Evolutionary conservation across 305 asterid species (phyloP), one percentile per base, ranked within the genome.

Genomic region (Fraxinus floribunda): DNA sequence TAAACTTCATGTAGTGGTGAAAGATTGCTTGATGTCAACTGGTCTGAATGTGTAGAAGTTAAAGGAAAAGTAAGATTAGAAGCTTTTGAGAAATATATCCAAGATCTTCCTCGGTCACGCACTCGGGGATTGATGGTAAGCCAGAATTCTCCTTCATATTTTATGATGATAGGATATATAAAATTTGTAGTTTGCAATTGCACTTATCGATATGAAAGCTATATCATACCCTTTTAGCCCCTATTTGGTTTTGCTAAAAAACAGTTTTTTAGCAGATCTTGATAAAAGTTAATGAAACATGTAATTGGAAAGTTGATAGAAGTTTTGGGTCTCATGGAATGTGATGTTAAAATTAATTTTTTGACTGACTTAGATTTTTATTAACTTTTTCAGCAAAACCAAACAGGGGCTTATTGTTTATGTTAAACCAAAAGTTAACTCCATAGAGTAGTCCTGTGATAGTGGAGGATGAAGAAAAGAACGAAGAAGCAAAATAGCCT

Each of bases 121-220:
- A 84, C 39, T 64, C 82, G 87, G 57, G 84, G 84, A 32, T 79
- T 86, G 80, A 84, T 73, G 87, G 89, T 86, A 86, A 86, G 85
- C 62, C 22, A 52, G 41, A 49, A 10, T 71, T 38, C 13, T 39
- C 46, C 35, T 66, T 66, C 18, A 68, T 68, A 29, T 68, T 68
- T 68, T 68, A 68, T 29, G 75, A 29, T 64, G 75, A 4, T 68
- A 68, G 75, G 75, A 68, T 68, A 29, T 29, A 8, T 68, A 29
- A 29, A 64, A 9, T 29, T 68, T 29, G 3, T 68, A 26, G 35
- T 29, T 68, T 68, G 75, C 38, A 11, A 68, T 29, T 68, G 38
- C 38, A 24, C 18, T 11, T 24, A 24, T 22, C 18, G 6, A 68
- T 35, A 24, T 24, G 38, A 29, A 29, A 29, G 10, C 38, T 11